phyloP scores from a whole-genome alignment of 2,329 filamentous ascomycete genomes.

The Drechslerella dactyloides region DNA sequence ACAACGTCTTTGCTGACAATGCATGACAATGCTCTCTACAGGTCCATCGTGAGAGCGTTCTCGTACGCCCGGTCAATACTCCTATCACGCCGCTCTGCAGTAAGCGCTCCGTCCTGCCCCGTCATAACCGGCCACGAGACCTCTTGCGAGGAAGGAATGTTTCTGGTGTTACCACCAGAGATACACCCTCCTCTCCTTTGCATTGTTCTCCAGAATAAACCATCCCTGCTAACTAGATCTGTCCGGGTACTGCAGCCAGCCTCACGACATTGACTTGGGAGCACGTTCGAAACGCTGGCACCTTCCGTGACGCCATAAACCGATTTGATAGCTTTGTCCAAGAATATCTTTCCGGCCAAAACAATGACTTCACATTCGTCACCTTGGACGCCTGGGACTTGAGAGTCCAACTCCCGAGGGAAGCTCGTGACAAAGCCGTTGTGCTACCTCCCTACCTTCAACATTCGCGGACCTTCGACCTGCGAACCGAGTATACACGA shows the following conservation, averaged over 20 bases:
- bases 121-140: conserved; percentile 34
- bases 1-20: conserved; percentile 51
- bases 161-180: conserved; percentile 26
- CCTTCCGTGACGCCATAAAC: conserved; percentile 94
- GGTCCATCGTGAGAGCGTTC: conserved; percentile 92
- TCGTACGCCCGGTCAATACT: conserved; percentile 98
- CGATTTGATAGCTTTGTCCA: conserved; percentile 92
- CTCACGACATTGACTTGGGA: conserved; percentile 98
- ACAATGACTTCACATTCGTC: conserved; percentile 96
- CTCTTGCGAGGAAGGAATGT: conserved; percentile 6
- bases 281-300: conserved; percentile 95
- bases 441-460: conserved; percentile 95
- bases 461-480: conserved; percentile 95
- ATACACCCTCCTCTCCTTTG: not conserved
- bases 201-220: conserved; percentile 9
- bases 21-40: conserved; percentile 58
- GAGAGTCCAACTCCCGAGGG: conserved; percentile 93
- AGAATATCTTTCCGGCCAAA: conserved; percentile 87
- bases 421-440: conserved; percentile 97
- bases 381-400: conserved; percentile 98
- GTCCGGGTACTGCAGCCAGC: conserved; percentile 69
- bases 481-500: conserved; percentile 95
- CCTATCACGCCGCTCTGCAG: conserved; percentile 98
- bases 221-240: conserved; percentile 33
- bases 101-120: conserved; percentile 65